Conservation (phyloP, 164 flowering plant species). For the Piper longum region DNA sequence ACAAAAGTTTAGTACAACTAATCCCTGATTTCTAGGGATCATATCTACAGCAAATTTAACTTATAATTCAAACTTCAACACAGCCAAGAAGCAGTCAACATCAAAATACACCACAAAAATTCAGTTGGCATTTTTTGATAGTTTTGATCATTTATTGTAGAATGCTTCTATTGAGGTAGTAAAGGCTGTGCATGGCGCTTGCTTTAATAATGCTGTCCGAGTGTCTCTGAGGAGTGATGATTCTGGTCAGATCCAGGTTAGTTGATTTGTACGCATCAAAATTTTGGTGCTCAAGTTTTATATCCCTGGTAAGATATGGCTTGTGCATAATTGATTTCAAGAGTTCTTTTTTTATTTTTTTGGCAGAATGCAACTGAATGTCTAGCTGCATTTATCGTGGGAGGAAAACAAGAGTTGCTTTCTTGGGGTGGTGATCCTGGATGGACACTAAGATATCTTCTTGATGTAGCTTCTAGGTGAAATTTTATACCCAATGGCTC, state of each 20-base stretch:
- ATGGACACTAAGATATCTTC: constrained; percentile 68
- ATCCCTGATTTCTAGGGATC: too few relatives aligned
- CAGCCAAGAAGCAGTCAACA: too few relatives aligned
- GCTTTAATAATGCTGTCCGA: constrained; percentile 54
- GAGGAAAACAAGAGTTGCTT: constrained; percentile 68
- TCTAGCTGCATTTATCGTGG: constrained; percentile 63
- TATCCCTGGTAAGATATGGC: not conserved
- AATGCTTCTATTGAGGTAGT: constrained; percentile 72
- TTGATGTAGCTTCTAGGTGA: constrained; percentile 88
- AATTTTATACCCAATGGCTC: not conserved
- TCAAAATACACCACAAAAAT: too few relatives aligned
- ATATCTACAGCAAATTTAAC: too few relatives aligned
- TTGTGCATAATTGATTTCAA: not conserved
- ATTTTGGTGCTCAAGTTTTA: not conserved
- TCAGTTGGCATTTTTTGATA: not conserved
- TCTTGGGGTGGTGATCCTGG: constrained; percentile 73
- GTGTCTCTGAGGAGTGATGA: constrained; percentile 73
- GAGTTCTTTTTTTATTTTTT: not conserved
- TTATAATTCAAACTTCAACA: too few relatives aligned
- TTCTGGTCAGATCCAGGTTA: constrained; percentile 87
- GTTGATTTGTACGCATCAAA: not conserved
- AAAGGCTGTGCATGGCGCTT: constrained; percentile 56
- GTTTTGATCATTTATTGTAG: constrained; percentile 26
- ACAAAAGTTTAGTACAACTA: too few relatives aligned
- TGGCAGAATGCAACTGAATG: constrained; percentile 94